phyloP scores from a whole-genome alignment of 2,329 filamentous ascomycete species.

The Exophiala oligosperma region DNA sequence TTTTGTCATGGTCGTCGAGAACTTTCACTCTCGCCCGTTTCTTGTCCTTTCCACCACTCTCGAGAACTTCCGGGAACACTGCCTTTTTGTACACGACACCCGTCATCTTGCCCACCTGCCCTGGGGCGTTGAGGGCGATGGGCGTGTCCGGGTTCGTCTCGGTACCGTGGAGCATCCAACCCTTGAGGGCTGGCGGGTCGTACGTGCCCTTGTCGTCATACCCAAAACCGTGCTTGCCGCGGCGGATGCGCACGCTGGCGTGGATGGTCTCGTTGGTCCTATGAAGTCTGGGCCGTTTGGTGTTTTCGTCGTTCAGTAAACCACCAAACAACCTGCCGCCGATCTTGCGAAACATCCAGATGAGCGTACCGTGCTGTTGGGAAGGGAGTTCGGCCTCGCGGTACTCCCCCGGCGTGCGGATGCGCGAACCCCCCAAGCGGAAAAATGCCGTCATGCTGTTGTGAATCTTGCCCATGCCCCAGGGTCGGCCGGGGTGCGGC shows the following conservation, averaged over 20 bases:
- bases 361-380: constrained; percentile 23
- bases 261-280: constrained; percentile 59
- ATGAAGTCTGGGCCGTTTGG: constrained; percentile 35
- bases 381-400: constrained; percentile 21
- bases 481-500: constrained; percentile 16
- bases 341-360: constrained; percentile 22
- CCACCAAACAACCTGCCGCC: background rate
- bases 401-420: constrained; percentile 29
- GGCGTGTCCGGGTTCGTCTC: constrained; percentile 27
- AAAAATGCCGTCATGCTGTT: constrained; percentile 28
- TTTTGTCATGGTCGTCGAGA: constrained; percentile 6
- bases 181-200: constrained; percentile 43
- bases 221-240: constrained; percentile 52
- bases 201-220: constrained; percentile 52
- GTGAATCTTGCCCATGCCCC: constrained; percentile 31
- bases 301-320: background rate
- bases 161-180: constrained; percentile 23
- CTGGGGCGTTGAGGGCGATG: constrained; percentile 19
- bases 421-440: constrained; percentile 24
- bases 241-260: constrained; percentile 55
- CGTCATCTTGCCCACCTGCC: constrained; percentile 26
- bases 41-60: background rate
- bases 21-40: background rate
- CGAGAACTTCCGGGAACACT: constrained; percentile 3
- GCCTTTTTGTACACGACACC: constrained; percentile 28